Conservation (phyloP, 192 early-diverging fungal species). For the Backusella parvicylindrica region DNA sequence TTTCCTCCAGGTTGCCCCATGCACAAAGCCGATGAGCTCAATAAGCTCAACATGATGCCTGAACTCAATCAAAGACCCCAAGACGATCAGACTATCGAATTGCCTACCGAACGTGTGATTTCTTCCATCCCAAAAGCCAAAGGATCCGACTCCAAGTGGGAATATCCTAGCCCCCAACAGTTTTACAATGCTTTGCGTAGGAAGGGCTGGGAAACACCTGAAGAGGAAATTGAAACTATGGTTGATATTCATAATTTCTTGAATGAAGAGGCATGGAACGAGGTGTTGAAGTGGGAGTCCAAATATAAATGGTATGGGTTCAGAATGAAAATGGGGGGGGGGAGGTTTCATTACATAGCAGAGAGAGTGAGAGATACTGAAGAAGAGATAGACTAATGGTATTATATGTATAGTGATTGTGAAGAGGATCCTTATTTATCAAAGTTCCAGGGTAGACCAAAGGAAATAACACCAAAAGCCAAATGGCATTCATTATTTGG, state of each 20-base stretch:
- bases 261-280: slow-evolving; percentile 94
- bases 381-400: background rate
- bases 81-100: slow-evolving; percentile 57
- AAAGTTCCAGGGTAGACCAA: slow-evolving; percentile 84
- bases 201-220: slow-evolving; percentile 86
- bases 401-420: slow-evolving; percentile 21
- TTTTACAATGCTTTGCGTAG: slow-evolving; percentile 84
- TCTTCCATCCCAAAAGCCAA: slow-evolving; percentile 79
- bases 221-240: slow-evolving; percentile 82
- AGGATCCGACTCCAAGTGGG: slow-evolving; percentile 58
- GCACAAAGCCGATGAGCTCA: slow-evolving; percentile 50
- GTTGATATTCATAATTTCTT: slow-evolving; percentile 98
- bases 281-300: slow-evolving; percentile 92
- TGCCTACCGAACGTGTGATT: slow-evolving; percentile 77
- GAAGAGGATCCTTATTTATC: slow-evolving; percentile 58
- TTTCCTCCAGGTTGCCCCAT: slow-evolving; percentile 43
- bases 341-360: too few relatives aligned
- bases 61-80: slow-evolving; percentile 65
- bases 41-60: slow-evolving; percentile 93
- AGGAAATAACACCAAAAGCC: slow-evolving; percentile 71
- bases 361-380: background rate
- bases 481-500: slow-evolving; percentile 60
- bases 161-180: slow-evolving; percentile 89
- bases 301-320: slow-evolving; percentile 59
- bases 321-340: too few relatives aligned